Conservation (phyloP, 257 asterid genomes). For the Salvia miltiorrhiza region DNA sequence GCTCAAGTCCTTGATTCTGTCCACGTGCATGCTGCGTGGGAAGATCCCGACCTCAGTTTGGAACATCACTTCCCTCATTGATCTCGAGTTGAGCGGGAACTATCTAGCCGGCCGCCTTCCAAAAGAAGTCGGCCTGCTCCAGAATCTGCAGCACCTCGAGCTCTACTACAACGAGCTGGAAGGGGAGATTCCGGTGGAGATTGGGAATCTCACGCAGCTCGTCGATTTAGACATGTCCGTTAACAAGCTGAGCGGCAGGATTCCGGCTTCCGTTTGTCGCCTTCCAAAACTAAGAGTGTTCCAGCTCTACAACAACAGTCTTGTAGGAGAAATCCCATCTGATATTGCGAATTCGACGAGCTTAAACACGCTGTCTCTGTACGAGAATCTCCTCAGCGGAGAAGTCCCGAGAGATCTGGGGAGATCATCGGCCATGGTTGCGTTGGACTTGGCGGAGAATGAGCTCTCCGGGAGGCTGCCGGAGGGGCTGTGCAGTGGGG, state of each 20-base stretch:
- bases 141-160: conserved; percentile 64
- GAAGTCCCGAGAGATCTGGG: conserved; percentile 70
- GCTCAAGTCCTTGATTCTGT: conserved; percentile 44
- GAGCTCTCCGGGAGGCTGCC: conserved; percentile 67
- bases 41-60: conserved; percentile 47
- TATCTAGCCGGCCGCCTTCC: conserved; percentile 59
- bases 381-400: conserved; percentile 65
- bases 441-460: conserved; percentile 83
- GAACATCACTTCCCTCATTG: conserved; percentile 68
- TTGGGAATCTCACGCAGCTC: conserved; percentile 66
- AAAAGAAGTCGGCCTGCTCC: conserved; percentile 49
- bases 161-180: conserved; percentile 72
- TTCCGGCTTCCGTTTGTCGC: conserved; percentile 62
- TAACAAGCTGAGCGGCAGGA: conserved; percentile 49
- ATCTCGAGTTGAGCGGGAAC: conserved; percentile 80
- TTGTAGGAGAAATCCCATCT: conserved; percentile 65
- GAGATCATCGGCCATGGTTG: conserved; percentile 44
- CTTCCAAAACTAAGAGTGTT: conserved; percentile 61
- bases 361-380: conserved; percentile 60
- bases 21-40: conserved; percentile 63
- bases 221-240: conserved; percentile 71
- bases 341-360: conserved; percentile 60
- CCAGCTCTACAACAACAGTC: conserved; percentile 73
- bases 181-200: conserved; percentile 72
- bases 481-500: conserved; percentile 57